Base-by-base conservation (phyloP, 257 asterid species). In the Eustoma russellianum region DNA sequence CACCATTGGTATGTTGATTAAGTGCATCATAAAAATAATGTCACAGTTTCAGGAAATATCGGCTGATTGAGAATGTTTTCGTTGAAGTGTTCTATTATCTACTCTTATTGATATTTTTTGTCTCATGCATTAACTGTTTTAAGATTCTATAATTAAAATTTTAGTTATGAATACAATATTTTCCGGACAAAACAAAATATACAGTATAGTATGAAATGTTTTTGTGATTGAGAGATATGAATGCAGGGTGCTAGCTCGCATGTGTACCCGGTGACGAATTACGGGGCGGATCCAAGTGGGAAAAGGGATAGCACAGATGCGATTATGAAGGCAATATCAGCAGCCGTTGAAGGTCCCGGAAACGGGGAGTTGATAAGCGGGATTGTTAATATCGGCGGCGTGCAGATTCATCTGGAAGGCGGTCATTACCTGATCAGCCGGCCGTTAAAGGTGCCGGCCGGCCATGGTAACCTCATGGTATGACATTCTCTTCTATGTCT, bases 271-370 rank as follows among this genome's bases (percentile, higher is more conserved):
- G 88, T 82, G 50, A 78, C 88, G 11, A 63, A 86, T 13, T 90
- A 86, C 40, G 96, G 96, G 9, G 97, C 94, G 8, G 97, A 90
- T 75, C 96, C 97, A 38, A 77, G 83, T 3, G 94, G 94, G 13
- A 66, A 67, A 64, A 9, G 19, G 0, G 94, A 90, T 56, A 90
- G 96, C 50, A 90, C 94, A 5, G 74, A 79, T 10, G 88, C 95
- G 5, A 64, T 91, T 60, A 64, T 74, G 2, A 53, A 61, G 17
- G 98, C 95, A 3, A 55, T 91, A 19, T 48, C 83, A 0, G 97
- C 80, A 19, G 98, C 97, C 11, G 73, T 82, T 10, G 49, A 64
- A 2, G 90, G 81, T 1, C 82, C 93, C 2, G 68, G 70, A 1
- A 67, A 70, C 44, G 95, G 95, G 17, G 55, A 68, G 69, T 61